These are phyloP conservation scores for Rhodotorula graminis DNA, from an alignment of 768 basidiomycete genomes.

Conservation along the genomic window DNA sequence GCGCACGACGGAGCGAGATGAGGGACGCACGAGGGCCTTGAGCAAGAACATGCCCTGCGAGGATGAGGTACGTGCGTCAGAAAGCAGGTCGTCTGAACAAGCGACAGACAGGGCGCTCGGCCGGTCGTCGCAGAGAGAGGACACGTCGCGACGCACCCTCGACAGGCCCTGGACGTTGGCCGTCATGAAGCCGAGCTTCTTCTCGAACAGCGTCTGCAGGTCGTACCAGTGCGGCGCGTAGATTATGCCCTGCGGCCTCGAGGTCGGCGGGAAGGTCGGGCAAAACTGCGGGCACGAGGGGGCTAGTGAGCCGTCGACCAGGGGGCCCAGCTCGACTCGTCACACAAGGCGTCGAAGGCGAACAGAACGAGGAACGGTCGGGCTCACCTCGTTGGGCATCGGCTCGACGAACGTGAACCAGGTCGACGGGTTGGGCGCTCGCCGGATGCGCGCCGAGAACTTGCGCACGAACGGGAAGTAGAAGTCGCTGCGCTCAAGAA, in stretches of 20 bases:
- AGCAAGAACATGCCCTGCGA: conserved; percentile 35
- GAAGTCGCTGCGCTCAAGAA: conserved; percentile 53
- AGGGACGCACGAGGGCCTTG: conserved; percentile 24
- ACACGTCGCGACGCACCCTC: conserved; percentile 53
- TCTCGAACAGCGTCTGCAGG: conserved; percentile 76
- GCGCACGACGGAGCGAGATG: too few relatives aligned
- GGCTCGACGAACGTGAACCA: conserved; percentile 65
- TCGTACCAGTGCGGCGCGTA: conserved; percentile 86
- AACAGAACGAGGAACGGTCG: too few relatives aligned
- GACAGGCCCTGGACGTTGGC: conserved; percentile 92
- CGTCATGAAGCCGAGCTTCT: conserved; percentile 73
- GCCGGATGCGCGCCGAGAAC: conserved; percentile 60
- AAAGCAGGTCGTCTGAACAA: too few relatives aligned
- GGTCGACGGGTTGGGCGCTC: conserved; percentile 57
- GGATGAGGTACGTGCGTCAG: too few relatives aligned
- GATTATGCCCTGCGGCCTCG: conserved; percentile 61
- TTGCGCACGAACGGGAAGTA: conserved; percentile 70
- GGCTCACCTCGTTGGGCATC: conserved; percentile 81
- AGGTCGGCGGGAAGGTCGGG: conserved; percentile 64
- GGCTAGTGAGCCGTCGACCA: too few relatives aligned
- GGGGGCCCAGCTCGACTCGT: too few relatives aligned
- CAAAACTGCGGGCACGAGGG: conserved; percentile 59
- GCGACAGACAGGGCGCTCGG: too few relatives aligned
- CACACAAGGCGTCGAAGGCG: too few relatives aligned
- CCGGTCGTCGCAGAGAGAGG: not conserved